Percentiles rank a stretch among this genome's conserved stretches.
These are phyloP conservation scores for Daldinia concentrica DNA, from an alignment of 495 filamentous ascomycete species.

Conservation along the genomic window DNA sequence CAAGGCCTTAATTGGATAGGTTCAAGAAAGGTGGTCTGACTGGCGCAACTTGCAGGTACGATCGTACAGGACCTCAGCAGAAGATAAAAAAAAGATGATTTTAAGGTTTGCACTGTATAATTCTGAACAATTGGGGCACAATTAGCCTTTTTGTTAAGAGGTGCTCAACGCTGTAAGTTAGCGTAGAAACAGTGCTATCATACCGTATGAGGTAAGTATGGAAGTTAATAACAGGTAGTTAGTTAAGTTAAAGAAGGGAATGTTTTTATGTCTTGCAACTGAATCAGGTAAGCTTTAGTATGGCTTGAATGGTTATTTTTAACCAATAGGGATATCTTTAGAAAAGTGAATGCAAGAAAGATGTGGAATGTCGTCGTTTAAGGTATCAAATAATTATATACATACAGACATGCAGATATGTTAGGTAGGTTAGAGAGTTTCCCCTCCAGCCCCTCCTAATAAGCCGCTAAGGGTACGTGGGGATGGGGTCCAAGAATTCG, in stretches of 20 bases:
- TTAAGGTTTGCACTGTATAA: not conserved
- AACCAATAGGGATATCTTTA: conserved; percentile 11
- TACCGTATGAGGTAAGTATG: not conserved
- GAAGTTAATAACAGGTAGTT: no score
- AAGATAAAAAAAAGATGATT: not conserved
- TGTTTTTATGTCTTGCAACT: not conserved
- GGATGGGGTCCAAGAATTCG: not conserved
- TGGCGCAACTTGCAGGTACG: conserved; percentile 1
- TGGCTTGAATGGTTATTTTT: not conserved
- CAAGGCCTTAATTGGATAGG: not conserved
- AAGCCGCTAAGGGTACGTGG: not conserved
- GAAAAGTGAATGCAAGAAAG: not conserved
- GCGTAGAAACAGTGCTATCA: not conserved
- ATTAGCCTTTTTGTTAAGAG: not conserved
- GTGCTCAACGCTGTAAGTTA: not conserved
- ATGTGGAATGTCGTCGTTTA: not conserved
- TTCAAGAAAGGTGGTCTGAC: conserved; percentile 9
- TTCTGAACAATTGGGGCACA: not conserved
- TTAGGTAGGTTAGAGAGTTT: not conserved
- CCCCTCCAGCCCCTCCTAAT: conserved; percentile 3
- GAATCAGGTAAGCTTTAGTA: not conserved
- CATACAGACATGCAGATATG: not conserved
- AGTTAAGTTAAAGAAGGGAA: not conserved
- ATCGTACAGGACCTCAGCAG: not conserved
- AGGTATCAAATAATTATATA: conserved; percentile 3